Base-by-base conservation (phyloP, 371 early-diverging fungal genomes). In the Syncephalastrum sp. region DNA sequence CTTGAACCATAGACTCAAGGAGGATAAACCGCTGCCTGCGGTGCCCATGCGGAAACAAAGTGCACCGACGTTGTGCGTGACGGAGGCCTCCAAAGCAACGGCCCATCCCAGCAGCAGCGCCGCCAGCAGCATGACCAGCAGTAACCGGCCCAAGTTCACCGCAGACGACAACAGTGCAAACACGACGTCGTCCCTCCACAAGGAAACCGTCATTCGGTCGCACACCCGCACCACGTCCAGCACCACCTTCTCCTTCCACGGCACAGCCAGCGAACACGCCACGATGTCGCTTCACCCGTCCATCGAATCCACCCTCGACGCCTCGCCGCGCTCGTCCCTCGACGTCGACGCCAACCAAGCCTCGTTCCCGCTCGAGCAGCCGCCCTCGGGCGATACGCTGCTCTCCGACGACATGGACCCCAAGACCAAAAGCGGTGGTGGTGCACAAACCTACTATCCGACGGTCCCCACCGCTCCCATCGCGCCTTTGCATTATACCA, bases 231-330 rank as follows among this genome's bases (percentile, higher is more conserved):
- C 57, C 21, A 58, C 58, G n/a, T 59, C 67, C 6, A 56, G 60
- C 46, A 57, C 57, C 10, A 54, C 63, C 3, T 57, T 63, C 24
- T 59, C 59, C 1, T 67, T 58, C 12, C 63, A 63, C 23, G 60
- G 61, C 44, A 53, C 50, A 41, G 23, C 27, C 7, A 63, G 63
- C 16, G 63, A 63, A 33, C 49, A 57, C 27, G 57, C 63, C 23
- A 56, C 57, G 5, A 58, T 57, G 49, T 70, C 68, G 14, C 57
- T 74, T 1, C 67, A 75, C 54, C 75, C 73, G 13, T 75, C 79
- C 23, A 71, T 72, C 10, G 79, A 79, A 53, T 75, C 79, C 19
- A 64, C 65, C 12, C 63, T 74, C 50, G 79, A 71, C 19, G 72
- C 79, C 21, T 71, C 79, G 0, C 75, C 79, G 10, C 66, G 65